Conservation (phyloP, 179 eudicot species). For the Dionaea muscipula region DNA sequence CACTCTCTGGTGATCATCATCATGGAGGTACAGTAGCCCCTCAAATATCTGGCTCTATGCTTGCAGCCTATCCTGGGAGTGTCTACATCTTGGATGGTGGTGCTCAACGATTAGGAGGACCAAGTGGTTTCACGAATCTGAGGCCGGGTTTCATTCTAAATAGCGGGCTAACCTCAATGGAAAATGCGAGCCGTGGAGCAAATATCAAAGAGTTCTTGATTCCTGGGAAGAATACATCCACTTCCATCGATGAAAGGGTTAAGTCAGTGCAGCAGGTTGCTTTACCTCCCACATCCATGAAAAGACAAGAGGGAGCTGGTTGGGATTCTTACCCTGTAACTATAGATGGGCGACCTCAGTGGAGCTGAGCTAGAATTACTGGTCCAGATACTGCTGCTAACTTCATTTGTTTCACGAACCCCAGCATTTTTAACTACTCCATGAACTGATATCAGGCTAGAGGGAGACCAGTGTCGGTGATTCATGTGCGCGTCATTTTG, state of each 20-base stretch:
- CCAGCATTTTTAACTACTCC: no score
- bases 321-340: slow-evolving; percentile 21
- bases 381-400: no score
- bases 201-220: slow-evolving; percentile 5
- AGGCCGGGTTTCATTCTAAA: slow-evolving; percentile 18
- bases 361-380: slow-evolving; percentile 13
- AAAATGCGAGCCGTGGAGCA: slow-evolving; percentile 18
- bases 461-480: no score
- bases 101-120: slow-evolving; percentile 16
- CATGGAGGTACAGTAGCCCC: slow-evolving; percentile 17
- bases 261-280: slow-evolving; percentile 19
- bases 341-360: slow-evolving; percentile 23
- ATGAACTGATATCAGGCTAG: no score
- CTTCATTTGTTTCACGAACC: no score
- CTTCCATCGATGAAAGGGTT: slow-evolving; percentile 14
- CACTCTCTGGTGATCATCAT: slow-evolving; percentile 14
- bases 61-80: slow-evolving; percentile 21
- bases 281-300: slow-evolving; percentile 16
- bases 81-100: slow-evolving; percentile 21
- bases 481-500: no score
- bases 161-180: slow-evolving; percentile 16
- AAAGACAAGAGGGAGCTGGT: slow-evolving; percentile 33
- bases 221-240: slow-evolving; percentile 16
- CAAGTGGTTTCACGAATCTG: slow-evolving; percentile 12
- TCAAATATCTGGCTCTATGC: slow-evolving; percentile 16